Conservation (phyloP, 495 filamentous ascomycete species). For the Aspergillus wentii region DNA sequence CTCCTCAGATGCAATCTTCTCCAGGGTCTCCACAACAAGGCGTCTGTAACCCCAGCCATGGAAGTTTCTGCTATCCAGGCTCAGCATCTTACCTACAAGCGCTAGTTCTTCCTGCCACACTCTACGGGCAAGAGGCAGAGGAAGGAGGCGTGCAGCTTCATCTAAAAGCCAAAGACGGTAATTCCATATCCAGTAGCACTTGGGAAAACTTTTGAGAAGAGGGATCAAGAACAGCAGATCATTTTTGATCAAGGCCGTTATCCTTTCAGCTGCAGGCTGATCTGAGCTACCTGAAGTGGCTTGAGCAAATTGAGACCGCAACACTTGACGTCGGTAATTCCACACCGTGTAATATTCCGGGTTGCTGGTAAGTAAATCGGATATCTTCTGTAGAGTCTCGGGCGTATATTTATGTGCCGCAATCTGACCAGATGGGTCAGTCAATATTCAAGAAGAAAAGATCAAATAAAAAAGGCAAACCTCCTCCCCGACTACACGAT, state of each 20-base stretch:
- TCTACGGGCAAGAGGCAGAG: constrained; percentile 42
- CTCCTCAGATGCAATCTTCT: constrained; percentile 47
- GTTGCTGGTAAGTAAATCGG: constrained; percentile 76
- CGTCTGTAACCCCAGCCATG: constrained; percentile 95
- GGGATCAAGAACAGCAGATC: constrained; percentile 81
- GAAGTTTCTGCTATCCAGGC: constrained; percentile 85
- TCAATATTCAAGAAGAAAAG: neutral
- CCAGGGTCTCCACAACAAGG: constrained; percentile 63
- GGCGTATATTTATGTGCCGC: constrained; percentile 53
- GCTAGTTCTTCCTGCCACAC: constrained; percentile 82
- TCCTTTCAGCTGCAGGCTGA: constrained; percentile 13
- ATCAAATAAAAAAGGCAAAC: constrained; percentile 28
- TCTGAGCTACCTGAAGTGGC: constrained; percentile 11
- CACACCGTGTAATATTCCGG: constrained; percentile 98
- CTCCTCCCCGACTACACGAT: constrained; percentile 57
- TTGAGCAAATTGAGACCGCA: constrained; percentile 43
- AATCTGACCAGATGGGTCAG: constrained; percentile 35
- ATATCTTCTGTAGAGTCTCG: constrained; percentile 68
- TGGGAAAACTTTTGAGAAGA: constrained; percentile 77
- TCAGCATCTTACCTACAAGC: constrained; percentile 80
- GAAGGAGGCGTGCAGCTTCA: constrained; percentile 60
- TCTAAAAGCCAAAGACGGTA: constrained; percentile 85
- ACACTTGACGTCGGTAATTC: constrained; percentile 80
- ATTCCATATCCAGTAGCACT: constrained; percentile 99
- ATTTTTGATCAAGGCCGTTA: constrained; percentile 51